Conservation (phyloP, 2,329 filamentous ascomycete genomes). For the Chaetomiaceae sp. region DNA sequence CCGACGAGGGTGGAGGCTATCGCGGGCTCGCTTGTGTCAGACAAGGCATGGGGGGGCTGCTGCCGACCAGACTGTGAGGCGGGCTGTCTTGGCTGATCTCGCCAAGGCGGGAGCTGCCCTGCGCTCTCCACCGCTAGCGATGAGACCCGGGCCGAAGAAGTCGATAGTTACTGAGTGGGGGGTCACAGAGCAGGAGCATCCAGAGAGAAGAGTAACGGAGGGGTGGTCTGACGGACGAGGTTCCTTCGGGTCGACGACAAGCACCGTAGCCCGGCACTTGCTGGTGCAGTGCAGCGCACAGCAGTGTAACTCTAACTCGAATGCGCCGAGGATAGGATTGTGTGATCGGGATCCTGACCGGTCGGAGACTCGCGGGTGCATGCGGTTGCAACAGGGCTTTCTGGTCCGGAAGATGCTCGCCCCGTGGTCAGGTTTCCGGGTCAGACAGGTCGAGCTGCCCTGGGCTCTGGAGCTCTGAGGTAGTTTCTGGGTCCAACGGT, state of each 20-base stretch:
- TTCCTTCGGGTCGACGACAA: neutral
- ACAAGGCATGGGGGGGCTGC: too few species aligned
- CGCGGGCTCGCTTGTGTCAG: neutral
- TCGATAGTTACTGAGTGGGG: neutral
- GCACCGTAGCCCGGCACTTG: too few species aligned
- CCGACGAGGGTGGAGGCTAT: neutral
- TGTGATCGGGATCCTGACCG: neutral
- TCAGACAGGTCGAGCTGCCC: too few species aligned
- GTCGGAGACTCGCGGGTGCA: neutral
- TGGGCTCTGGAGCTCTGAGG: too few species aligned
- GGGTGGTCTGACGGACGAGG: neutral
- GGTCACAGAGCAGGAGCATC: neutral
- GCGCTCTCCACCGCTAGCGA: slow-evolving; percentile 2
- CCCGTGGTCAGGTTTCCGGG: too few species aligned
- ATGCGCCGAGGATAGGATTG: too few species aligned
- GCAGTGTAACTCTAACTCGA: too few species aligned
- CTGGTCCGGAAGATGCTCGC: neutral
- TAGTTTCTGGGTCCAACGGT: too few species aligned
- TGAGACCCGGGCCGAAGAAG: neutral
- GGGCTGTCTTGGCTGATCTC: slow-evolving; percentile 15
- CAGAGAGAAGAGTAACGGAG: neutral
- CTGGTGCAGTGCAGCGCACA: too few species aligned
- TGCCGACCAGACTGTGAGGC: neutral
- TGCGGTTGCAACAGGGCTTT: neutral
- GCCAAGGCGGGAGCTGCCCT: slow-evolving; percentile 18